Evolutionary conservation across 495 filamentous ascomycete genomes (phyloP).

Genomic region (Penicillium ucsense): DNA sequence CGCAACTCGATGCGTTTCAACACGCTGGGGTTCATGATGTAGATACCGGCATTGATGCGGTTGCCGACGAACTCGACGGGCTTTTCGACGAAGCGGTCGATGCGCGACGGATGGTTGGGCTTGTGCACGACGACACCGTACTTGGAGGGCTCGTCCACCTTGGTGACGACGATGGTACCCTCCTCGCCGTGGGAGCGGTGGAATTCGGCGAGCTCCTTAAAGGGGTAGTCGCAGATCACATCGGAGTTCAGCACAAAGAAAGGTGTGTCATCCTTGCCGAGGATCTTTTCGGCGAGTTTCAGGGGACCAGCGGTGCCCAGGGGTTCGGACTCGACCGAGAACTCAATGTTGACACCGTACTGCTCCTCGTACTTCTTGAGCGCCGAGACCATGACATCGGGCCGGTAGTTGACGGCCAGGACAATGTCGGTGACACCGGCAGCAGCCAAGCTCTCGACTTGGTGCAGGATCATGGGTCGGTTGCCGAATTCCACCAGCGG

Average conservation of each 20-base stretch:
- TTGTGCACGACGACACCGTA: constrained; percentile 99
- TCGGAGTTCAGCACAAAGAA: constrained; percentile 99
- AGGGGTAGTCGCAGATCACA: constrained; percentile 97
- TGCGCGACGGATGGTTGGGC: constrained; percentile 80
- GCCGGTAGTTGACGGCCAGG: constrained; percentile 95
- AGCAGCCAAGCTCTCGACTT: constrained; percentile 88
- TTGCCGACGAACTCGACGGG: constrained; percentile 99
- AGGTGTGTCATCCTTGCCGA: constrained; percentile 84
- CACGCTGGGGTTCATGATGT: constrained; percentile 93
- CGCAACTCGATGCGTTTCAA: constrained; percentile 89
- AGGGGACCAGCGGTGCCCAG: constrained; percentile 93
- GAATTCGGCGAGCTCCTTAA: constrained; percentile 76
- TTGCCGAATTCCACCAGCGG: constrained; percentile 97
- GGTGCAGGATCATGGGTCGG: constrained; percentile 98
- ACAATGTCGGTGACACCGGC: constrained; percentile 98
- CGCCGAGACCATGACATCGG: constrained; percentile 81
- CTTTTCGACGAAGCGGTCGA: constrained; percentile 99
- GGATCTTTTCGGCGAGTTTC: constrained; percentile 89
- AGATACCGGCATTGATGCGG: constrained; percentile 98
- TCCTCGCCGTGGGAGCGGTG: constrained; percentile 89
- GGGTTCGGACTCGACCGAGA: constrained; percentile 92
- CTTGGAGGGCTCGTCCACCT: constrained; percentile 98
- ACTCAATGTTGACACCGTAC: constrained; percentile 89
- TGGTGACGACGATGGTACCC: constrained; percentile 97
- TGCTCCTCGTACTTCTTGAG: constrained; percentile 81